Conservation (phyloP, 192 early-diverging fungal species). For the Dissophora globulifera region DNA sequence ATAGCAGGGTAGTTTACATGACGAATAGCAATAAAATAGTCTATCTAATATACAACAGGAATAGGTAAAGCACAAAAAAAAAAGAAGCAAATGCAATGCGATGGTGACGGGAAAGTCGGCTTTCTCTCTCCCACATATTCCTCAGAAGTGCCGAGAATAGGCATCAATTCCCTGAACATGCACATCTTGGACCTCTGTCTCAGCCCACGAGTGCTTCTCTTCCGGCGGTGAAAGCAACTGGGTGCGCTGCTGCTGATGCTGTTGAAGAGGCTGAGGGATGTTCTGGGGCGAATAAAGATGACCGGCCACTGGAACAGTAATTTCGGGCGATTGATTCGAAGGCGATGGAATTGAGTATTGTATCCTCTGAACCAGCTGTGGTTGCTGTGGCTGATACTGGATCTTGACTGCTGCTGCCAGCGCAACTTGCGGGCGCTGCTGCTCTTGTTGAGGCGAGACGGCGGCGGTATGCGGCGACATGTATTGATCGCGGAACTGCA, state of each 20-base stretch:
- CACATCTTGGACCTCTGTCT: constrained; percentile 4
- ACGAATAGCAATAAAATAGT: too few species aligned
- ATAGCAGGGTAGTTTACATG: too few species aligned
- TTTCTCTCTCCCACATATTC: too few species aligned
- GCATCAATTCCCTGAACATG: background rate
- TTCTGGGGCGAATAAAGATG: too few species aligned
- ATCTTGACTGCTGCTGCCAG: background rate
- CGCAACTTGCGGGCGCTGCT: too few species aligned
- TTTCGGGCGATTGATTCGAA: too few species aligned
- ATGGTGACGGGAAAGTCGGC: too few species aligned
- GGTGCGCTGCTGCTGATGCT: background rate
- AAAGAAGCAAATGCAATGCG: too few species aligned
- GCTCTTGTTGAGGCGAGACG: background rate
- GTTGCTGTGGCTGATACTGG: constrained; percentile 4
- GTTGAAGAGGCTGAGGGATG: too few species aligned
- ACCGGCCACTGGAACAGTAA: too few species aligned
- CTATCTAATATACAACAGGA: too few species aligned
- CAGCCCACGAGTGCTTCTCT: constrained; percentile 32
- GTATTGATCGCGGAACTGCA: constrained; percentile 22
- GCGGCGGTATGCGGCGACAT: constrained; percentile 12
- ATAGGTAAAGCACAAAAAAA: too few species aligned
- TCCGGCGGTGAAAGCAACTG: constrained; percentile 49
- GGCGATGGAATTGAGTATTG: constrained; percentile 10
- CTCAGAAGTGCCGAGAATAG: background rate
- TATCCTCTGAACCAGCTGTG: background rate